A percentile compares a stretch with the other conserved stretches of the same genome.
phyloP scores from a whole-genome alignment of 2,329 filamentous ascomycete species.

The Alternaria solani region DNA sequence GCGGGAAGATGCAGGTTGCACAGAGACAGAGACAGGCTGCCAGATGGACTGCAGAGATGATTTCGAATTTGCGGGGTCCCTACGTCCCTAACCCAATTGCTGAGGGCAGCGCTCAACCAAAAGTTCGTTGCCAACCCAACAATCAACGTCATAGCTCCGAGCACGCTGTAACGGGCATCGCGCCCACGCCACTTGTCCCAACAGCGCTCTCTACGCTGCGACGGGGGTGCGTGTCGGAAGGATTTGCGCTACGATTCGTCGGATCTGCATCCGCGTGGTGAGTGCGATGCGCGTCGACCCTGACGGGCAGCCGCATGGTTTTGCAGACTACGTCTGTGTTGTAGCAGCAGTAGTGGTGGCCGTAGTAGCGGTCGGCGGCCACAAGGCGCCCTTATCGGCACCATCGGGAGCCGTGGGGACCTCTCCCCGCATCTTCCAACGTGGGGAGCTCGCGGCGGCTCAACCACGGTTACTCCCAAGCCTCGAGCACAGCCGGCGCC shows the following conservation, averaged over 20 bases:
- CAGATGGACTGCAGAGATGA: constrained; percentile 16
- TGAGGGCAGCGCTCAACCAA: constrained; percentile 44
- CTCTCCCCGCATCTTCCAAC: constrained; percentile 29
- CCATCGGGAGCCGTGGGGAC: constrained; percentile 14
- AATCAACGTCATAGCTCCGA: constrained; percentile 45
- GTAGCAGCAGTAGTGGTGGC: no score
- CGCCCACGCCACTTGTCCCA: constrained; percentile 35
- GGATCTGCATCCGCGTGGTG: constrained; percentile 1
- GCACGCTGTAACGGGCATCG: constrained; percentile 28
- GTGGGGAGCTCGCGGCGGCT: constrained; percentile 34
- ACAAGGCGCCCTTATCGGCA: constrained; percentile 19
- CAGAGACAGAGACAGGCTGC: background rate
- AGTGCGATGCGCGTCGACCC: background rate
- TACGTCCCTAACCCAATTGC: constrained; percentile 36
- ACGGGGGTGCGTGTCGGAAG: constrained; percentile 17
- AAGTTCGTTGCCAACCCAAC: constrained; percentile 33
- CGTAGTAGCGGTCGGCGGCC: constrained; percentile 5
- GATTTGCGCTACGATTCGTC: constrained; percentile 32
- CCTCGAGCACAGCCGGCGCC: constrained; percentile 12
- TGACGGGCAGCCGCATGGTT: background rate
- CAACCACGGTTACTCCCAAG: constrained; percentile 19
- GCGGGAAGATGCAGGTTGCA: constrained; percentile 19
- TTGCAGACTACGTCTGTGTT: background rate
- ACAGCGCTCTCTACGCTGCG: constrained; percentile 19
- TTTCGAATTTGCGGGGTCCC: constrained; percentile 42